A percentile compares a stretch with the other conserved stretches of the same genome.
Evolutionary conservation across 495 filamentous ascomycete species (phyloP).

Genomic region (Thozetella sp.): DNA sequence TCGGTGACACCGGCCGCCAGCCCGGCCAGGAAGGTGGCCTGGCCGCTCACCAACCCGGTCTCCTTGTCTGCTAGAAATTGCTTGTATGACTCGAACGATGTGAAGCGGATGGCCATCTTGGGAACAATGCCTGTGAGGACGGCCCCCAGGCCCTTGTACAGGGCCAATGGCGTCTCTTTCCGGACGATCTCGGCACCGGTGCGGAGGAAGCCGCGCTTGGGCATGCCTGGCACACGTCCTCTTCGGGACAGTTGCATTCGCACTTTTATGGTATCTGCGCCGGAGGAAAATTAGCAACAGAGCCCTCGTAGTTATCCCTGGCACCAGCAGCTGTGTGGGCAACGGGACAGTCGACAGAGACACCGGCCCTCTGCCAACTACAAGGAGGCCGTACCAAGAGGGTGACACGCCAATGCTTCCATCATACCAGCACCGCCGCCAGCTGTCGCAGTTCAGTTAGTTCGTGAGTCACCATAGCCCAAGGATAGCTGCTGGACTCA

Average conservation of each 20-base stretch:
- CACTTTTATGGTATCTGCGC: constrained; percentile 91
- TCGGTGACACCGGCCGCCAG: constrained; percentile 93
- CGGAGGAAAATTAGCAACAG: background rate
- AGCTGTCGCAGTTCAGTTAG: constrained; percentile 55
- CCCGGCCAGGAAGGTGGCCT: constrained; percentile 86
- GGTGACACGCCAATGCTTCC: constrained; percentile 97
- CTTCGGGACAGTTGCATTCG: constrained; percentile 98
- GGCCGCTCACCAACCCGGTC: constrained; percentile 69
- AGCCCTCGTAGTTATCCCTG: too few relatives aligned
- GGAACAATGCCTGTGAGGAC: constrained; percentile 96
- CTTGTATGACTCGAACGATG: constrained; percentile 96
- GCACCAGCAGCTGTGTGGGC: constrained; percentile 2
- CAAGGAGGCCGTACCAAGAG: constrained; percentile 67
- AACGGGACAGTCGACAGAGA: background rate
- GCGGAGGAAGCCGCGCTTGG: constrained; percentile 82
- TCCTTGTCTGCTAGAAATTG: constrained; percentile 71
- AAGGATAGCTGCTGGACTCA: constrained; percentile 36
- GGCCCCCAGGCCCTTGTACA: constrained; percentile 97
- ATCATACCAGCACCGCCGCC: constrained; percentile 99
- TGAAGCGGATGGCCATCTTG: constrained; percentile 99
- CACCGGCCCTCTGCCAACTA: background rate
- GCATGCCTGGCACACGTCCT: constrained; percentile 77
- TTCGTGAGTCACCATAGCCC: background rate
- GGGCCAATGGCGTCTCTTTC: constrained; percentile 84
- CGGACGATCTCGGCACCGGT: constrained; percentile 88